Evolutionary conservation across 495 filamentous ascomycete species (phyloP), one percentile per base, ranked within the genome.

Genomic region (Xanthoparmelia taractica): DNA sequence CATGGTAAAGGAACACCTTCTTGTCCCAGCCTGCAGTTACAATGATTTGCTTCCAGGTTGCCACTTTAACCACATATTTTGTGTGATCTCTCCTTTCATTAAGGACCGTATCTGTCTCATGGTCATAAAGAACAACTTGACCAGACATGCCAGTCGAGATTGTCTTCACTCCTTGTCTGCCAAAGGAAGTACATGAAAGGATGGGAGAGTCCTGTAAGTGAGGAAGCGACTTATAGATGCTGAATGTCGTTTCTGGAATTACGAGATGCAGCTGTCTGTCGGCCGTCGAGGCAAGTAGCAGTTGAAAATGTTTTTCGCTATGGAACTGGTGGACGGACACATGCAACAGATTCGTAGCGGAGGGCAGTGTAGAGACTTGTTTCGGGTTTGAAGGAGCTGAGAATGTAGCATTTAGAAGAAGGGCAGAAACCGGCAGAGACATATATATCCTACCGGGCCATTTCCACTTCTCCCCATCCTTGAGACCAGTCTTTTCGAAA

Each of bases 21-120:
- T 77, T 69, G 67, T 89, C 86, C 83, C 87, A 89, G 5, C 84
- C 84, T 10, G 85, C 85, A 11, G 84, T 88, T 3, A 83, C 83
- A 59, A 88, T 65, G 20, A 64, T 56, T 50, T 77, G 69, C 54
- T 76, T 69, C 67, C 72, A 73, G 8, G 72, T 73, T 37, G 79
- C 70, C 0, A 84, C 75, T 63, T 82, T 82, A 60, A 87, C 83
- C 8, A 77, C 75, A 69, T 87, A 89, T 70, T 89, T 89, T 8
- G 66, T 66, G 65, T 89, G 87, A 62, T 87, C 82, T 36, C 75
- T 80, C 60, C 83, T 70, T 10, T 65, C 71, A n/a, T 79, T 77
- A 23, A 86, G 57, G 0, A 79, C 63, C 23, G 65, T 61, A 13
- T 70, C 68, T 18, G 74, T 75, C 1, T 67, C 65, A 31, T 73